These are phyloP conservation scores for Ganoderma meredithae DNA, from an alignment of 1,284 basidiomycete species.

Conservation along the genomic window DNA sequence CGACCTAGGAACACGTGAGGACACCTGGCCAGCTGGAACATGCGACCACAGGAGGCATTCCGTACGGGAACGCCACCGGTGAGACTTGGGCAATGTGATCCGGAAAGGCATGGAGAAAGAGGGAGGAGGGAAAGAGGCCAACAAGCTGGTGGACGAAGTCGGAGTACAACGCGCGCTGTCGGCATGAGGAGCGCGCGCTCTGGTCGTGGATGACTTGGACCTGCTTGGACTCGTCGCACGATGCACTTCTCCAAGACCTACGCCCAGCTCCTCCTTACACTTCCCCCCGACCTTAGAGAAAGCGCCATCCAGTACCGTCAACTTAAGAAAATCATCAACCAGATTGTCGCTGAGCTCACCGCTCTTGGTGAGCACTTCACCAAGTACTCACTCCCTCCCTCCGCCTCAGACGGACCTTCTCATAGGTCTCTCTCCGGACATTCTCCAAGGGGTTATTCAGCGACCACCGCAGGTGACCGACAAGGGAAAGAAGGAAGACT, in stretches of 20 bases:
- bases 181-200: background rate
- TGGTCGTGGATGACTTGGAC: background rate
- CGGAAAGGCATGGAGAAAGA: background rate
- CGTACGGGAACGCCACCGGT: background rate
- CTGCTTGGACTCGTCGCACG: background rate
- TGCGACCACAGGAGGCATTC: too few species aligned
- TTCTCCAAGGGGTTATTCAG: constrained; percentile 56
- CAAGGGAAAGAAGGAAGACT: constrained; percentile 38
- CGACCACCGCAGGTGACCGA: constrained; percentile 29
- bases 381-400: background rate
- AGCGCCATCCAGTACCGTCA: constrained; percentile 89
- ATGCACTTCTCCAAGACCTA: constrained; percentile 91
- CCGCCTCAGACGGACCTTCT: constrained; percentile 44
- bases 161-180: background rate
- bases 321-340: constrained; percentile 93
- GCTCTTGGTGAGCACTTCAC: constrained; percentile 59
- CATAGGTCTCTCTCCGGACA: constrained; percentile 49
- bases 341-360: constrained; percentile 84
- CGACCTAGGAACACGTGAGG: background rate
- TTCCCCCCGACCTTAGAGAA: constrained; percentile 78
- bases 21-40: background rate
- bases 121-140: background rate
- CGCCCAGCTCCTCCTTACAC: constrained; percentile 68
- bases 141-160: background rate
- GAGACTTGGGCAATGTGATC: background rate